Conservation (phyloP, 345 rosid genomes). For the Eucalyptus melliodora region DNA sequence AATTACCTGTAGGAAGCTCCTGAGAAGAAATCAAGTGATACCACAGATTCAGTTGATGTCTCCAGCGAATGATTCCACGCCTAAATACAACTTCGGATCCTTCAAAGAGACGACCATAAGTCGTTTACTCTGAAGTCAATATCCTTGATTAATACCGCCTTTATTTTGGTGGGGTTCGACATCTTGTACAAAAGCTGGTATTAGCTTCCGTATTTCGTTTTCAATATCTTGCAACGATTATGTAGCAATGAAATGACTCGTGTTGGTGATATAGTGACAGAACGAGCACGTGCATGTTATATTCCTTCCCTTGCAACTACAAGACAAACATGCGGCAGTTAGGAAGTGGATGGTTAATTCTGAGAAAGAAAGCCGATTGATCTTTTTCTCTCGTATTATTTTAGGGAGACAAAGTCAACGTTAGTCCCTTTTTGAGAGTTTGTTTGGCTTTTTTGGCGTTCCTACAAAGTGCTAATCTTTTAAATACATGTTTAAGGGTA, state of each 20-base stretch:
- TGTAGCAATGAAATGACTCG: background rate
- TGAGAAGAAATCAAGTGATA: background rate
- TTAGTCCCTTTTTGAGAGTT: no score
- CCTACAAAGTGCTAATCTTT: no score
- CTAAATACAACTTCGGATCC: background rate
- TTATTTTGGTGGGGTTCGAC: background rate
- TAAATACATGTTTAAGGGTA: no score
- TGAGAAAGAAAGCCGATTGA: no score
- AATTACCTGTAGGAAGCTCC: background rate
- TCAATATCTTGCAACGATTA: background rate
- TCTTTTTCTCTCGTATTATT: no score
- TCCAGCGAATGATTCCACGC: background rate
- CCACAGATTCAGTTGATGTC: background rate
- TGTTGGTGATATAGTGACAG: background rate
- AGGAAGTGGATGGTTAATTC: no score
- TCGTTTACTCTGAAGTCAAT: background rate
- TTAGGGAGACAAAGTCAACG: no score
- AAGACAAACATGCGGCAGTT: no score
- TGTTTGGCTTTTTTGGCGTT: no score
- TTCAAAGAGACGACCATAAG: background rate
- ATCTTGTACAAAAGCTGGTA: background rate
- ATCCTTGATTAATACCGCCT: background rate
- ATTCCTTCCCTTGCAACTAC: background rate
- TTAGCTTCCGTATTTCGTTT: background rate
- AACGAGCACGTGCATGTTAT: background rate